phyloP scores from a whole-genome alignment of 371 early-diverging fungal genomes.

The Mucor sp. region DNA sequence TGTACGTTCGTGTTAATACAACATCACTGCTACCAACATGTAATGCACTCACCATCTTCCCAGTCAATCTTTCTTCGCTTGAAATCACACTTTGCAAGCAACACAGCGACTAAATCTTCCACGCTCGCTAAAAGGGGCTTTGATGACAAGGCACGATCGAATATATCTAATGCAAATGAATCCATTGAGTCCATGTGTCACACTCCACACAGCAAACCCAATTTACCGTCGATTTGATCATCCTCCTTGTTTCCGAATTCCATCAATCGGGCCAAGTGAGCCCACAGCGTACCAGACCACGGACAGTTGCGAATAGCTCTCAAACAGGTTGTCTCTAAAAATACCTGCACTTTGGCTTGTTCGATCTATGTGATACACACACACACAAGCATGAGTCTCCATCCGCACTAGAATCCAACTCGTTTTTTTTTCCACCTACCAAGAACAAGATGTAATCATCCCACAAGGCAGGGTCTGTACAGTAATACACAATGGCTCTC shows the following conservation, averaged over 20 bases:
- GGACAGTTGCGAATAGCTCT: conserved; percentile 71
- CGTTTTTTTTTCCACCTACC: conserved; percentile 39
- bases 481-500: conserved; percentile 59
- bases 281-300: conserved; percentile 71
- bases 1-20: neutral
- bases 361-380: conserved; percentile 40
- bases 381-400: neutral
- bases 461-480: conserved; percentile 65
- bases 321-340: conserved; percentile 30
- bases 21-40: neutral
- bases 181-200: neutral
- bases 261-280: conserved; percentile 42
- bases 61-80: conserved; percentile 38
- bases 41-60: conserved; percentile 37
- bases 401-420: neutral
- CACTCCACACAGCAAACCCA: neutral
- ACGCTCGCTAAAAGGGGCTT: conserved; percentile 33
- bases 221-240: conserved; percentile 30
- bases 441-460: conserved; percentile 67
- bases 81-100: conserved; percentile 44
- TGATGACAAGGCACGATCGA: conserved; percentile 37
- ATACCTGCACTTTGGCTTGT: conserved; percentile 21
- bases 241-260: conserved; percentile 14
- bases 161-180: conserved; percentile 24
- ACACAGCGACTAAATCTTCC: conserved; percentile 44